A percentile compares a stretch with the other conserved stretches of the same genome.
Conservation (phyloP, 179 eudicot species). For the Camellia oleifera region DNA sequence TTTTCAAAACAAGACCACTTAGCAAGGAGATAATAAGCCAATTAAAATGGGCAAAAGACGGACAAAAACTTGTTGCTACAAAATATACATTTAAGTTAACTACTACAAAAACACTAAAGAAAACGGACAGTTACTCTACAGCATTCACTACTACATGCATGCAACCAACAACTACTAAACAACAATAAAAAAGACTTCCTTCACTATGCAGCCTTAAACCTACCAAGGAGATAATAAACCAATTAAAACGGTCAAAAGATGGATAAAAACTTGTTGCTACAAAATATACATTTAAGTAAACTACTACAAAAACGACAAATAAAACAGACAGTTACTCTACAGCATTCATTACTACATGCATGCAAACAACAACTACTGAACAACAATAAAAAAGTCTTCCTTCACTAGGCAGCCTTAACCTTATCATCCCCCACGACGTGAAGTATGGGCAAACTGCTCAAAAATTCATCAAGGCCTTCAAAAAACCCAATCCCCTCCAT, state of each 20-base stretch:
- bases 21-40: background rate
- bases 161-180: constrained; percentile 3
- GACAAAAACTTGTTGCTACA: constrained; percentile 4
- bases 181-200: too few relatives aligned
- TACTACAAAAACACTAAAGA: constrained; percentile 11
- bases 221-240: background rate
- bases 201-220: too few relatives aligned
- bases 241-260: background rate
- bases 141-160: constrained; percentile 9
- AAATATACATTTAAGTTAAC: constrained; percentile 17
- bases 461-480: constrained; percentile 90
- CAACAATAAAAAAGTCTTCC: constrained; percentile 21
- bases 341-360: constrained; percentile 12
- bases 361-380: constrained; percentile 14
- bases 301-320: constrained; percentile 11
- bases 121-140: constrained; percentile 15
- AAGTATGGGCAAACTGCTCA: constrained; percentile 81
- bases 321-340: constrained; percentile 13
- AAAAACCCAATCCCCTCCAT: constrained; percentile 77
- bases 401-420: constrained; percentile 64
- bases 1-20: background rate
- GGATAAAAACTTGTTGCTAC: constrained; percentile 6
- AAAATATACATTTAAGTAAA: constrained; percentile 16
- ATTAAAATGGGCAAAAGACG: constrained; percentile 1
- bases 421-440: constrained; percentile 68